Evolutionary conservation across 306 rosid genomes (phyloP).

Genomic region (Canavalia gladiata): DNA sequence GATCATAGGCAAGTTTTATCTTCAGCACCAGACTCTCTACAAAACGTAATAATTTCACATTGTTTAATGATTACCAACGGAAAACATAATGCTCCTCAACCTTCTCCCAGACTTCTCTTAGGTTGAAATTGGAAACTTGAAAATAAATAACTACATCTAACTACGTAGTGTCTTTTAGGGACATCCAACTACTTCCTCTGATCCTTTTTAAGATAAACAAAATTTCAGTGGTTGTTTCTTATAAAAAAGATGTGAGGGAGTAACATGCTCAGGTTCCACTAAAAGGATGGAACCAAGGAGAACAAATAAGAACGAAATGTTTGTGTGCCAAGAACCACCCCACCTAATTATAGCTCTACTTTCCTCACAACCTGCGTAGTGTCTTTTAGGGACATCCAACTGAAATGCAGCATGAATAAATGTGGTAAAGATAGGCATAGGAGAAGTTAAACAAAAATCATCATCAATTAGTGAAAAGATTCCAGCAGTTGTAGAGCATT

Average conservation of each 20-base stretch:
- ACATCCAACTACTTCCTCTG: no score
- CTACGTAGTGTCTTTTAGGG: no score
- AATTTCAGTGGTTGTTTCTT: no score
- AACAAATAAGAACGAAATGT: background rate
- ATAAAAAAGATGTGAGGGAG: no score
- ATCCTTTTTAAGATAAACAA: no score
- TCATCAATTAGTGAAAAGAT: background rate
- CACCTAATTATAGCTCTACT: background rate
- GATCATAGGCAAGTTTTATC: slow-evolving; percentile 18
- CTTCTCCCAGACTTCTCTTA: background rate
- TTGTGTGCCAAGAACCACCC: background rate
- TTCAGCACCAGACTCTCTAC: slow-evolving; percentile 21
- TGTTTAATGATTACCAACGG: slow-evolving; percentile 5
- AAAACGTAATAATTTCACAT: background rate
- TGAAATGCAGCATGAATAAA: slow-evolving; percentile 19
- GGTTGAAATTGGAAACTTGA: slow-evolving; percentile 13
- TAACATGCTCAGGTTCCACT: no score
- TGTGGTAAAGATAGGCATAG: background rate
- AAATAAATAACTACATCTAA: background rate
- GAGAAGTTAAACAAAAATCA: background rate
- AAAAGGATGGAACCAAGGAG: background rate
- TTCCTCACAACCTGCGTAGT: background rate
- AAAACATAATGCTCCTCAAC: slow-evolving; percentile 8
- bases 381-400: background rate
- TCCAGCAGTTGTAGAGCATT: slow-evolving; percentile 6